phyloP scores from a whole-genome alignment of 2,329 filamentous ascomycete genomes.

The Metarhizium rileyi region DNA sequence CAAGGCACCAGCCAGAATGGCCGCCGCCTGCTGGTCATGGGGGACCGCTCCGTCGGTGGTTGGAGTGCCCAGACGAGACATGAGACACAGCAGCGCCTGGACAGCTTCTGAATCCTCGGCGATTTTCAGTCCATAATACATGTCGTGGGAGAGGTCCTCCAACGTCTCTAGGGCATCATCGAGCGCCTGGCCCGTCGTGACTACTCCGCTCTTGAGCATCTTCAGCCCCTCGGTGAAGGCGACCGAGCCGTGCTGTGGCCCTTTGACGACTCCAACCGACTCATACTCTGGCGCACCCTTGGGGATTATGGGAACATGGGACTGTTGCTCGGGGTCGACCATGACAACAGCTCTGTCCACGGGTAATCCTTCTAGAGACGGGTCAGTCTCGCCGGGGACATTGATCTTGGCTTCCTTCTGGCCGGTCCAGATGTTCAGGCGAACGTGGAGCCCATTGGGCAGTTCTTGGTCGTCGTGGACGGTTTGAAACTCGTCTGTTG shows the following conservation, averaged over 20 bases:
- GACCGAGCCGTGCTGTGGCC: conserved; percentile 28
- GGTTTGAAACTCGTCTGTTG: conserved; percentile 54
- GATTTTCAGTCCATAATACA: conserved; percentile 59
- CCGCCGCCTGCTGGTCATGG: conserved; percentile 43
- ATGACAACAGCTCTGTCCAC: conserved; percentile 43
- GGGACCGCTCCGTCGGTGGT: conserved; percentile 18
- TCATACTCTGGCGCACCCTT: conserved; percentile 48
- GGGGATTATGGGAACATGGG: conserved; percentile 27
- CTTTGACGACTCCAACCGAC: conserved; percentile 45
- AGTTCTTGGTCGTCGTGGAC: conserved; percentile 56
- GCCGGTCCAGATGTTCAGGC: conserved; percentile 55
- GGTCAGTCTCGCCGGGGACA: conserved; percentile 41
- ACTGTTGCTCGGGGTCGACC: conserved; percentile 35
- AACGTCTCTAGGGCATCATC: conserved; percentile 46
- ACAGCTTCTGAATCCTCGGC: conserved; percentile 44
- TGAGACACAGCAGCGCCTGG: conserved; percentile 47
- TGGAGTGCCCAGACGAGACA: conserved; percentile 24
- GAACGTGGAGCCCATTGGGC: conserved; percentile 55
- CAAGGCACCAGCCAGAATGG: conserved; percentile 46
- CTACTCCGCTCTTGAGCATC: conserved; percentile 35
- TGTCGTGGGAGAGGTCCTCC: conserved; percentile 56
- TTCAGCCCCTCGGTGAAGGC: conserved; percentile 33
- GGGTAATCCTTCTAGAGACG: conserved; percentile 39
- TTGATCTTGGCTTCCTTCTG: conserved; percentile 57
- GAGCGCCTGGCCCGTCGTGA: conserved; percentile 24